Evolutionary conservation across 129 eudicot genomes (phyloP).

Genomic region (Deinandra increscens): DNA sequence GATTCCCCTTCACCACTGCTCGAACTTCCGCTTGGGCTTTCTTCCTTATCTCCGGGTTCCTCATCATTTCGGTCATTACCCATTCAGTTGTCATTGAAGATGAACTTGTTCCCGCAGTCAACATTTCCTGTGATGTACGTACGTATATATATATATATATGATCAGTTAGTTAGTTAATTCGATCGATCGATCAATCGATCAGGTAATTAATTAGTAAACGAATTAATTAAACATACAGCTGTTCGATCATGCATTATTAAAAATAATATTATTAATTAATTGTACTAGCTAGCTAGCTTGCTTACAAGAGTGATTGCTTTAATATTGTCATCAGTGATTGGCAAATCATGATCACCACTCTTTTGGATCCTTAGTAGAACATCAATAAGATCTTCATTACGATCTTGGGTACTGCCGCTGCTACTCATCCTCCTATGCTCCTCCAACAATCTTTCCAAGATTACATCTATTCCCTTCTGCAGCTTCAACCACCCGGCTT

Average conservation of each 20-base stretch:
- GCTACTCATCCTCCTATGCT: neutral
- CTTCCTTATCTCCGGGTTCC: neutral
- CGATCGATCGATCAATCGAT: too few species aligned
- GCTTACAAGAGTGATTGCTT: neutral
- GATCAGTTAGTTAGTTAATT: too few species aligned
- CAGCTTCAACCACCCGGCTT: conserved; percentile 21
- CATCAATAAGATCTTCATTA: neutral
- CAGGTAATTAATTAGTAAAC: too few species aligned
- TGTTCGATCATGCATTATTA: too few species aligned
- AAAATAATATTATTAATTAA: too few species aligned
- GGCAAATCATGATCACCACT: neutral
- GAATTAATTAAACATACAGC: too few species aligned
- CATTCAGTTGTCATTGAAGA: conserved; percentile 1
- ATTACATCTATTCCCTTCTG: neutral
- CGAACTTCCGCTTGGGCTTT: neutral
- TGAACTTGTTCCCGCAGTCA: neutral
- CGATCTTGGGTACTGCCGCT: neutral
- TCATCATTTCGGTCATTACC: neutral
- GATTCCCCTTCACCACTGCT: neutral
- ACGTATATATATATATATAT: too few species aligned
- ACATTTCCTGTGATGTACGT: conserved; percentile 6
- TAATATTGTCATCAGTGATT: neutral
- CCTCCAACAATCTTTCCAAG: neutral
- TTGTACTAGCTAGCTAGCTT: too few species aligned
- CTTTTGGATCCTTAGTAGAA: neutral